Conservation (phyloP, 2,329 filamentous ascomycete genomes). For the Scytalidium sp. region DNA sequence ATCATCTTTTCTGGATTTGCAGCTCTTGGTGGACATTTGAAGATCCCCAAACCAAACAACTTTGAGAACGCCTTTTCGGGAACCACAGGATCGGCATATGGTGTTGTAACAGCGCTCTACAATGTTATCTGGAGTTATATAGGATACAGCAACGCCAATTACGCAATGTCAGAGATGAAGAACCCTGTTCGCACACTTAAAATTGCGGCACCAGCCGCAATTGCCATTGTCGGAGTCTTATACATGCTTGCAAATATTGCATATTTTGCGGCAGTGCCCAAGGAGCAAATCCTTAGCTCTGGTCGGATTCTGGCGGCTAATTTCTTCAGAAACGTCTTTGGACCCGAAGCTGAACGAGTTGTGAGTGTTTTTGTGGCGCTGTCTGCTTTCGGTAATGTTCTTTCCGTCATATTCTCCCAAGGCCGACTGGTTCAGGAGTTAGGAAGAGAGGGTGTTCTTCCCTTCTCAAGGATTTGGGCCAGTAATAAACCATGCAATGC, state of each 20-base stretch:
- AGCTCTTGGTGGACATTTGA: constrained; percentile 58
- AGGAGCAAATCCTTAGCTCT: constrained; percentile 48
- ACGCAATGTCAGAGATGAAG: constrained; percentile 62
- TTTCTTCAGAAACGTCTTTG: constrained; percentile 56
- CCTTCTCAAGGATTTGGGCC: constrained; percentile 60
- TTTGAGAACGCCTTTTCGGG: constrained; percentile 63
- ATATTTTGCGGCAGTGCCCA: constrained; percentile 59
- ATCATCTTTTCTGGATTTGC: constrained; percentile 62
- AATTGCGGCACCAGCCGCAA: constrained; percentile 60
- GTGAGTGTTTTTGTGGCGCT: constrained; percentile 65
- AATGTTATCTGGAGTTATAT: constrained; percentile 71
- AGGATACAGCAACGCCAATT: constrained; percentile 68
- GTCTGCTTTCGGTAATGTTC: constrained; percentile 65
- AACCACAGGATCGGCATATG: constrained; percentile 61
- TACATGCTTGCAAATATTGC: constrained; percentile 68
- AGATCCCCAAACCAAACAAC: constrained; percentile 59
- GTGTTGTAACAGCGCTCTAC: constrained; percentile 66
- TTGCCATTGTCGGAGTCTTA: constrained; percentile 54
- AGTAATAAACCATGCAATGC: constrained; percentile 63
- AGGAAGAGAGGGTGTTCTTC: constrained; percentile 63
- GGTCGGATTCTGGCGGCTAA: constrained; percentile 51
- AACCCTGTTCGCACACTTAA: constrained; percentile 64
- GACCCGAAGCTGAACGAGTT: constrained; percentile 50
- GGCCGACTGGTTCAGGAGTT: constrained; percentile 64
- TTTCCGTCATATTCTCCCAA: constrained; percentile 67